These are phyloP conservation scores for Paramecium caudatum DNA, from an alignment of 73 alveolate genomes.

Conservation along the genomic window DNA sequence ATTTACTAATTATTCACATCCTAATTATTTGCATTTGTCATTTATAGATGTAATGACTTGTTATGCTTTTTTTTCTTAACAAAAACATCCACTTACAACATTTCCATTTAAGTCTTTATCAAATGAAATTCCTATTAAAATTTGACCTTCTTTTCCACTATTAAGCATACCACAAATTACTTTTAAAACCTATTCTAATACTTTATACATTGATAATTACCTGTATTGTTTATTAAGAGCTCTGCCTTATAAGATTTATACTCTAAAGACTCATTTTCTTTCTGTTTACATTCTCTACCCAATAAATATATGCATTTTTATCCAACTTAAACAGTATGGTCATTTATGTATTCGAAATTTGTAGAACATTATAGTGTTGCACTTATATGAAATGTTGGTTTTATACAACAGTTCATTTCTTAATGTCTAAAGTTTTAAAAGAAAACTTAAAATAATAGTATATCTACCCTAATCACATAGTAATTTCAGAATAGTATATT, in stretches of 20 bases:
- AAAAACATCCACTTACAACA: slow-evolving; percentile 50
- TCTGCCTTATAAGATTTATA: slow-evolving; percentile 41
- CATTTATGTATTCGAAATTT: neutral
- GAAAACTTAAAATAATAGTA: neutral
- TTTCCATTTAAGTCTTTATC: neutral
- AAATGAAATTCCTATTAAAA: slow-evolving; percentile 53
- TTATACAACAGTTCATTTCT: slow-evolving; percentile 30
- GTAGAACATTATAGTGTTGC: neutral
- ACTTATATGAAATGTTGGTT: slow-evolving; percentile 65
- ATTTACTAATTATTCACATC: neutral
- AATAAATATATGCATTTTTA: neutral
- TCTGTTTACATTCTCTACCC: neutral
- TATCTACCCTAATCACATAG: slow-evolving; percentile 24
- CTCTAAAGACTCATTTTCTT: slow-evolving; percentile 17
- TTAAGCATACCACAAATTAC: slow-evolving; percentile 30
- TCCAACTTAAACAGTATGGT: neutral
- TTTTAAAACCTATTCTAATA: slow-evolving; percentile 10
- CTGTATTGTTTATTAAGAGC: slow-evolving; percentile 18
- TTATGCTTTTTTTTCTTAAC: neutral
- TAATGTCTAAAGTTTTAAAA: slow-evolving; percentile 16
- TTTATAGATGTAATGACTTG: neutral
- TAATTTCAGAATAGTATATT: slow-evolving; percentile 17
- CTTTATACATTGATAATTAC: neutral
- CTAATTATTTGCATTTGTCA: slow-evolving; percentile 21
- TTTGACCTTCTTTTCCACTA: neutral